Base-by-base conservation (phyloP, 257 asterid genomes). In the Sherardia arvensis region DNA sequence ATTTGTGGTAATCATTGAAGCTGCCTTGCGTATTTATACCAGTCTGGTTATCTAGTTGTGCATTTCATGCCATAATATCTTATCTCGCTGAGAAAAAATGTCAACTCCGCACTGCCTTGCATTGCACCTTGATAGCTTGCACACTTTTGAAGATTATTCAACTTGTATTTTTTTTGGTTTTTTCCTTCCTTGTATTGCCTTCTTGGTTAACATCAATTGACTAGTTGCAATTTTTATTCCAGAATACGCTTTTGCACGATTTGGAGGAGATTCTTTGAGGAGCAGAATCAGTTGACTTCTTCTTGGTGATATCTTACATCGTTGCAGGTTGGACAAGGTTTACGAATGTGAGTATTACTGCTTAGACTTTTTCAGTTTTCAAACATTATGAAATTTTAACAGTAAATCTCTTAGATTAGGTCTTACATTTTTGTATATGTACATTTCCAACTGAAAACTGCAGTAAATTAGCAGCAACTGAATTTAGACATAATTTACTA, bases 51-150 rank as follows among this genome's bases (percentile, higher is more conserved):
- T 23, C 8, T 38, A 2, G 56, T 26, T 3, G 28, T 55, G 34
- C 56, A 40, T 18, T n/a, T 28, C 30, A 36, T 66, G 36, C 38
- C 57, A 62, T 53, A 62, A 26, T 43, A 62, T 62, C n/a, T 22
- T 27, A 26, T 20, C 2, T 7, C 17, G 7, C 23, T 8, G 4
- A 27, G 32, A 12, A 59, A n/a, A 25, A 14, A 26, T 59, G 38
- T 47, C 72, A 59, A 59, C 61, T 59, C 54, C 17, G 29, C 15
- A 22, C 12, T 64, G 30, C 59, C 59, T 45, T 18, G 34, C 29
- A 27, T 57, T 29, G 1, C 38, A 4, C 3, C 53, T 36, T 49
- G 20, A 43, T n/a, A 57, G 25, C 62, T 58, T 58, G 62, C 62
- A 28, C 26, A 28, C 3, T 21, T 2, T 47, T 67, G 15, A 58